Base-by-base conservation (phyloP, 495 filamentous ascomycete species). In the Penicillium roqueforti region DNA sequence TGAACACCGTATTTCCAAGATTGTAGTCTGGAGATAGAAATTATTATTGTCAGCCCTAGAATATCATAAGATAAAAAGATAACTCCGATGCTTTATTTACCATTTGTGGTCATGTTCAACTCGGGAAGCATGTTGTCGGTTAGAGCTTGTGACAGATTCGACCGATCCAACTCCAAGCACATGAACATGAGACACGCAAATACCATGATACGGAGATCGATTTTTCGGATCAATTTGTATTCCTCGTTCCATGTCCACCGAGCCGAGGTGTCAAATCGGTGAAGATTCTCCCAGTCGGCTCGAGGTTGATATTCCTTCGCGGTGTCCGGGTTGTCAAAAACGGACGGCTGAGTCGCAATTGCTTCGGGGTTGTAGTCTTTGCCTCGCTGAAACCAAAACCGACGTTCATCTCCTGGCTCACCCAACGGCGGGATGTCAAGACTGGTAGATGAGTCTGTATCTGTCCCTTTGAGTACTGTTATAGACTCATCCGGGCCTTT, bases 151-250 rank as follows among this genome's bases (percentile, higher is more conserved):
- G 32, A 1, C 1, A 83, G 62, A 56, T 84, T 84, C 6, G 67
- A 69, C 1, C 81, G 76, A 61, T 92, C 87, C 3, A 89, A 64
- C 50, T 91, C 81, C 31, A 91, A 73, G 2, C 82, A 84, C 49
- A 88, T 84, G 67, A 90, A 89, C 83, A 87, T 88, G 31, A 87
- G 63, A 53, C 85, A 89, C 6, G 78, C 75, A 74, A 78, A 79
- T 3, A 75, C 45, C 54, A 80, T 77, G 11, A 89, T 77, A 9
- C 71, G 69, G 16, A 65, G 36, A 56, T 83, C 80, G 37, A 81
- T 67, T 48, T 75, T 76, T 3, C 68, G 58, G 2, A 67, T 43
- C 25, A 66, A 31, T 11, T 41, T 51, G 19, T 65, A 46, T 52
- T 81, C 80, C 57, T 82, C 80, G 6, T 53, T 56, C 66, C 69